Percentiles rank a stretch among this genome's conserved stretches.
phyloP scores from a whole-genome alignment of 352 stramenopile species.

The Pythium brachiatum region DNA sequence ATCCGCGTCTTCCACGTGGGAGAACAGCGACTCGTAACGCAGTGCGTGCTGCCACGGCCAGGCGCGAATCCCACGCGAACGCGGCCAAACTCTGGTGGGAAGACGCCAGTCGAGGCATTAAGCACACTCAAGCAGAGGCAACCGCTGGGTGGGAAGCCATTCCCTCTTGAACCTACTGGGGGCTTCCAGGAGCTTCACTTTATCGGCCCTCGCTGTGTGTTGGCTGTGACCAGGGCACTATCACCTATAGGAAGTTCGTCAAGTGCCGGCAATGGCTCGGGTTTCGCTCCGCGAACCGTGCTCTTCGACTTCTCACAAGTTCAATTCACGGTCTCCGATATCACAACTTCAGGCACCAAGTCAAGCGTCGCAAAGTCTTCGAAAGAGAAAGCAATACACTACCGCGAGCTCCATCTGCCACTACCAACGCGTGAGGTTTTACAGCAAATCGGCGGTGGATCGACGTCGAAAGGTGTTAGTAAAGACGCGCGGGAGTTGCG shows the following conservation, averaged over 20 bases:
- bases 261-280: not conserved
- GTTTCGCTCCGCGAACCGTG: conserved; percentile 5
- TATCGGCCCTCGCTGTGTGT: conserved; percentile 14
- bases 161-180: not conserved
- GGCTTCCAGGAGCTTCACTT: conserved; percentile 14
- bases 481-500: conserved; percentile 2
- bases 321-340: not conserved
- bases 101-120: conserved; percentile 5
- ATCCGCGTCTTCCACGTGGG: conserved; percentile 53
- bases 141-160: not conserved
- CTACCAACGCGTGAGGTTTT: not conserved
- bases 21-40: conserved; percentile 37
- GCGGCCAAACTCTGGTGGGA: not conserved
- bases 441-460: not conserved
- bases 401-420: conserved; percentile 17
- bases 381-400: conserved; percentile 22
- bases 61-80: not conserved
- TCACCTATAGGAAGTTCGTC: not conserved
- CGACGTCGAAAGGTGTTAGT: not conserved
- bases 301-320: conserved; percentile 21
- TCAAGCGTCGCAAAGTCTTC: not conserved
- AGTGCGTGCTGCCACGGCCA: conserved; percentile 33
- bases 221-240: conserved; percentile 1
- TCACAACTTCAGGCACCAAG: not conserved
- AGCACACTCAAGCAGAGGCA: conserved; percentile 21